Conservation (phyloP, 2,329 filamentous ascomycete species). For the Scedosporium minutisporum region DNA sequence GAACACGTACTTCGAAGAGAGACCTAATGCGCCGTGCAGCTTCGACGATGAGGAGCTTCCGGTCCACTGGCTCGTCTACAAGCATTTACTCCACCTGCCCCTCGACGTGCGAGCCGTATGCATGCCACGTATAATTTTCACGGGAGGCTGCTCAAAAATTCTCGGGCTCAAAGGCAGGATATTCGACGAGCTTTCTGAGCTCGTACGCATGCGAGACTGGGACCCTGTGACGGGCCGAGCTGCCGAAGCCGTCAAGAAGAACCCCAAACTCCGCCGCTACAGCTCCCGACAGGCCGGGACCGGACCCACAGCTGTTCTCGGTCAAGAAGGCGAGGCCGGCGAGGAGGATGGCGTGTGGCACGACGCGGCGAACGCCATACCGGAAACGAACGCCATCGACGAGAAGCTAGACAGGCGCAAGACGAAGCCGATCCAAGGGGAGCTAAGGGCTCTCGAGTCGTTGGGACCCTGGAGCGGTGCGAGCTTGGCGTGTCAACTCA, state of each 20-base stretch:
- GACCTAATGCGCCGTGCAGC: slow-evolving; percentile 34
- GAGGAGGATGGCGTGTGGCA: slow-evolving; percentile 25
- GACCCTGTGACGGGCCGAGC: slow-evolving; percentile 63
- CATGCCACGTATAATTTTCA: slow-evolving; percentile 82
- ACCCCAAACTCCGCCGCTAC: slow-evolving; percentile 30
- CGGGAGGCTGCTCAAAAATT: slow-evolving; percentile 69
- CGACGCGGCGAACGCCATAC: slow-evolving; percentile 32
- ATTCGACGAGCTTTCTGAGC: slow-evolving; percentile 59
- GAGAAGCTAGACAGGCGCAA: slow-evolving; percentile 39
- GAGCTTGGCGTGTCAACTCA: slow-evolving; percentile 59
- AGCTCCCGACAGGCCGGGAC: slow-evolving; percentile 16
- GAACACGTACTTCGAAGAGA: slow-evolving; percentile 57
- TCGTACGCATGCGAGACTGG: slow-evolving; percentile 67
- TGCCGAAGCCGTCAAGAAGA: slow-evolving; percentile 42
- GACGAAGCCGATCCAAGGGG: slow-evolving; percentile 36
- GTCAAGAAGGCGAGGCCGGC: slow-evolving; percentile 14
- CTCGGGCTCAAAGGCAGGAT: slow-evolving; percentile 71
- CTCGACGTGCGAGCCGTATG: slow-evolving; percentile 75
- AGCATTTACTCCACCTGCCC: slow-evolving; percentile 63
- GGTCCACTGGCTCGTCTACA: slow-evolving; percentile 67
- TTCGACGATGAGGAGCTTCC: slow-evolving; percentile 85
- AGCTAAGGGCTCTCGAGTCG: slow-evolving; percentile 56
- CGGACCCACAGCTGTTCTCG: slow-evolving; percentile 10
- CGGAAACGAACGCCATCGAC: slow-evolving; percentile 49
- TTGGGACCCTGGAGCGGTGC: slow-evolving; percentile 68